Percentiles rank a stretch among this genome's conserved stretches.
These are phyloP conservation scores for Pneumocystis carinii DNA, from an alignment of 1,139 yeast genomes.

Conservation along the genomic window DNA sequence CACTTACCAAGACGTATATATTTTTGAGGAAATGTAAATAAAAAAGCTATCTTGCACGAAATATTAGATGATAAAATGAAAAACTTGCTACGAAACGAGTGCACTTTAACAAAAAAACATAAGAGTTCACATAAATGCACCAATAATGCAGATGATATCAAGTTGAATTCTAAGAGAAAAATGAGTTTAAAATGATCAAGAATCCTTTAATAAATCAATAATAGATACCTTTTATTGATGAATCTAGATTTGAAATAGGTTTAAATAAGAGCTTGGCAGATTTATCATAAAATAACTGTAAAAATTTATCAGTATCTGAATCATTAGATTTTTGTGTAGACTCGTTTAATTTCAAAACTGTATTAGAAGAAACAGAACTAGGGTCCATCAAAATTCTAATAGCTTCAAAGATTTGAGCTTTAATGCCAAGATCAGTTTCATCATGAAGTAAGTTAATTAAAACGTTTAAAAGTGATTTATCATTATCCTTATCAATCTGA, in stretches of 20 bases:
- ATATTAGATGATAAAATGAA: slow-evolving; percentile 13
- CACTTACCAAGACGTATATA: slow-evolving; percentile 12
- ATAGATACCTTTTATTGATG: slow-evolving; percentile 4
- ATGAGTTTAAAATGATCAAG: slow-evolving; percentile 4
- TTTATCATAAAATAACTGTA: slow-evolving; percentile 43
- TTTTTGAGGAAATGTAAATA: slow-evolving; percentile 22
- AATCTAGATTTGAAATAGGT: slow-evolving; percentile 30
- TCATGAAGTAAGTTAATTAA: slow-evolving; percentile 46
- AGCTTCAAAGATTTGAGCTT: slow-evolving; percentile 75
- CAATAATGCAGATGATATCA: slow-evolving; percentile 6
- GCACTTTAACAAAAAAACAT: slow-evolving; percentile 16
- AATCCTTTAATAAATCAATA: not conserved
- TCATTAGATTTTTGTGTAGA: slow-evolving; percentile 16
- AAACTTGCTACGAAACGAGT: slow-evolving; percentile 14
- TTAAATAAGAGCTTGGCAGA: slow-evolving; percentile 48
- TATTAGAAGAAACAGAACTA: slow-evolving; percentile 18
- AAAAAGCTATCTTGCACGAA: slow-evolving; percentile 15
- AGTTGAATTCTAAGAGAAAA: not conserved
- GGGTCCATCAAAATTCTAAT: slow-evolving; percentile 58
- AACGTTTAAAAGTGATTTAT: slow-evolving; percentile 35
- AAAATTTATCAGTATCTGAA: slow-evolving; percentile 36
- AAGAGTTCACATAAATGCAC: slow-evolving; percentile 16
- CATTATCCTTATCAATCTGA: slow-evolving; percentile 1
- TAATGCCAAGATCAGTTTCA: slow-evolving; percentile 57
- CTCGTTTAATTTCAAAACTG: slow-evolving; percentile 7